Base-by-base conservation (phyloP, 306 rosid species). In the Lithocarpus polystachyus region DNA sequence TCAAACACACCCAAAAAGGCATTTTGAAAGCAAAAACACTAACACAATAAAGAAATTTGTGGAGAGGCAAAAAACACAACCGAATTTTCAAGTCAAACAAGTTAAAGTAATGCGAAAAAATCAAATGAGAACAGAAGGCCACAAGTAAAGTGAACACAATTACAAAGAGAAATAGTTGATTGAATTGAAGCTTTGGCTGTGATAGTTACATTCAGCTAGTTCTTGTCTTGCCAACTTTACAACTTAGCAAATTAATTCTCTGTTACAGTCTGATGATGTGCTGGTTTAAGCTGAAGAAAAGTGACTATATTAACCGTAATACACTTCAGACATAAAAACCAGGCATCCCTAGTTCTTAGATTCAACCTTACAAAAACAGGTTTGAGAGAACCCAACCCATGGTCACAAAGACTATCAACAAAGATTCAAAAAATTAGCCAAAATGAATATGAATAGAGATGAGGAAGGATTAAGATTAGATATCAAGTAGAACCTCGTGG, bases 381-480 rank as follows among this genome's bases (percentile, higher is more conserved):
- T 73, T 79, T 17, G 52, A 69, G 65, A 77, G 71, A 79, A 79
- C 86, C 82, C 81, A 72, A 55, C 79, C 80, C 81, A 71, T 59
- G 83, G 85, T 72, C 83, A 81, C 74, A 59, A 59, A 80, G 74
- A 78, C 87, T 89, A 88, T 81, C 64, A 71, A 84, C 81, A 79
- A 73, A 80, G 70, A 72, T 57, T 79, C 73, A 31, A 79, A 80
- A 77, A 76, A 65, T 74, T 72, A 78, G 76, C 65, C 56, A n/a
- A 71, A 86, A 80, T 62, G 80, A 87, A 85, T 72, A 81, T 56
- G 28, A 83, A 81, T 72, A 23, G 78, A 75, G 78, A 33, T 80
- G 81, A 83, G 72, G 64, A 57, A 68, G 73, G 75, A 72, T 84
- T 77, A 74, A 86, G 82, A 77, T 81, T 84, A 80, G 83, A 74